phyloP scores from a whole-genome alignment of 805 yeast genomes.

The Monosporozyma siamensis region DNA sequence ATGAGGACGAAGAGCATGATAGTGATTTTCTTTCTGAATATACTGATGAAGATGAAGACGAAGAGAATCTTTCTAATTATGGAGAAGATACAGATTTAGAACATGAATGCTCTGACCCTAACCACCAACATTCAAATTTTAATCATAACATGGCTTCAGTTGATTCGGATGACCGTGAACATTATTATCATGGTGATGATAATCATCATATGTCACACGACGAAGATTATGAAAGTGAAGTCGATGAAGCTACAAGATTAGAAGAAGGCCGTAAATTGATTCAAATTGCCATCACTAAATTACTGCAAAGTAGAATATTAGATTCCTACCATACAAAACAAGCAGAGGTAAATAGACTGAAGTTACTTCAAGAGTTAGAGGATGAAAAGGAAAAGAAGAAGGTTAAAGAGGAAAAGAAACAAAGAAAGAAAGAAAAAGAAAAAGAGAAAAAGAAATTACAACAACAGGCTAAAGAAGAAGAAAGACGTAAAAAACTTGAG shows the following conservation, averaged over 20 bases:
- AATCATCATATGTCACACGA: slow-evolving; percentile 18
- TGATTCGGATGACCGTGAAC: slow-evolving; percentile 12
- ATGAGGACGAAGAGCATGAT: slow-evolving; percentile 14
- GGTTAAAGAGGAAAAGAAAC: slow-evolving; percentile 57
- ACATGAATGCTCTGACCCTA: slow-evolving; percentile 8
- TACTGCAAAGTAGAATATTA: slow-evolving; percentile 64
- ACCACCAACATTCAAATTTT: slow-evolving; percentile 8
- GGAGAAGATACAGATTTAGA: slow-evolving; percentile 9
- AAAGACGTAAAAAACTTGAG: slow-evolving; percentile 44
- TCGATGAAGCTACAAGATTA: slow-evolving; percentile 56
- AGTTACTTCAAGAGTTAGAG: slow-evolving; percentile 58
- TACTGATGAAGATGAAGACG: slow-evolving; percentile 16
- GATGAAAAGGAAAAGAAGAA: slow-evolving; percentile 57
- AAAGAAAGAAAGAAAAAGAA: slow-evolving; percentile 56
- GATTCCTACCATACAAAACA: slow-evolving; percentile 71
- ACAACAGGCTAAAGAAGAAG: slow-evolving; percentile 57
- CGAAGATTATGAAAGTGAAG: slow-evolving; percentile 29
- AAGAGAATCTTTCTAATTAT: slow-evolving; percentile 11
- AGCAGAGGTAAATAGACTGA: slow-evolving; percentile 62
- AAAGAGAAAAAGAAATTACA: slow-evolving; percentile 58
- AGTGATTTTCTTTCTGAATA: slow-evolving; percentile 20
- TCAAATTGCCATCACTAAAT: slow-evolving; percentile 68
- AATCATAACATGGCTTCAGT: slow-evolving; percentile 9
- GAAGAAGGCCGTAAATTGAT: slow-evolving; percentile 75
- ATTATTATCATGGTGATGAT: slow-evolving; percentile 6